Percentiles rank a stretch among this genome's conserved stretches.
These are phyloP conservation scores for Apophysomyces trapeziformis DNA, from an alignment of 371 early-diverging fungal genomes.

Conservation along the genomic window DNA sequence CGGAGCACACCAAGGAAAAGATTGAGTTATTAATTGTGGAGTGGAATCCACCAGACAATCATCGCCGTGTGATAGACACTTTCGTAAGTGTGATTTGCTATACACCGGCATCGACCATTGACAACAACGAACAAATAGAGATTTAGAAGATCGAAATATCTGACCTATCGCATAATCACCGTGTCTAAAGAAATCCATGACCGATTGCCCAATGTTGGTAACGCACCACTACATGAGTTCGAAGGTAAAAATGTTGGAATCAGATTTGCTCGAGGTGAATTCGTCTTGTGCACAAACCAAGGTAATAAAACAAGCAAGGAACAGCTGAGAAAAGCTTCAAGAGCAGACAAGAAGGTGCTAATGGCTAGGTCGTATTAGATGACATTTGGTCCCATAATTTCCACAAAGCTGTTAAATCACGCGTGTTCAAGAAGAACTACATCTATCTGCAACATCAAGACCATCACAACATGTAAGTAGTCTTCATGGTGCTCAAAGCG, in stretches of 20 bases:
- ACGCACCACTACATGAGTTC: slow-evolving; percentile 50
- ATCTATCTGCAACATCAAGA: slow-evolving; percentile 49
- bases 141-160: slow-evolving; percentile 42
- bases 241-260: slow-evolving; percentile 55
- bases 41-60: slow-evolving; percentile 48
- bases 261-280: slow-evolving; percentile 52
- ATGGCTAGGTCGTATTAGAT: slow-evolving; percentile 22
- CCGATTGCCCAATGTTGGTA: slow-evolving; percentile 39
- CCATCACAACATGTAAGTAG: slow-evolving; percentile 45
- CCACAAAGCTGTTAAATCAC: slow-evolving; percentile 50
- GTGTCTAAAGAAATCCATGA: slow-evolving; percentile 42
- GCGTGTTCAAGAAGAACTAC: slow-evolving; percentile 35
- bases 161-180: slow-evolving; percentile 49
- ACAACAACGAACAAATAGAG: slow-evolving; percentile 23
- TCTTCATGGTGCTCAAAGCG: too few relatives aligned
- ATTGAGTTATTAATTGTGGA: slow-evolving; percentile 49
- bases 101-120: neutral
- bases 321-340: neutral
- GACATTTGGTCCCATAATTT: slow-evolving; percentile 56
- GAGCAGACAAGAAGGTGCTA: neutral
- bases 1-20: slow-evolving; percentile 44
- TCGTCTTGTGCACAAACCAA: slow-evolving; percentile 50
- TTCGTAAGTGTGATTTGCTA: slow-evolving; percentile 32
- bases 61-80: slow-evolving; percentile 40
- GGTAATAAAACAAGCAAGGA: slow-evolving; percentile 26